phyloP scores from a whole-genome alignment of 2,329 filamentous ascomycete genomes.

The Aspergillus versicolor region DNA sequence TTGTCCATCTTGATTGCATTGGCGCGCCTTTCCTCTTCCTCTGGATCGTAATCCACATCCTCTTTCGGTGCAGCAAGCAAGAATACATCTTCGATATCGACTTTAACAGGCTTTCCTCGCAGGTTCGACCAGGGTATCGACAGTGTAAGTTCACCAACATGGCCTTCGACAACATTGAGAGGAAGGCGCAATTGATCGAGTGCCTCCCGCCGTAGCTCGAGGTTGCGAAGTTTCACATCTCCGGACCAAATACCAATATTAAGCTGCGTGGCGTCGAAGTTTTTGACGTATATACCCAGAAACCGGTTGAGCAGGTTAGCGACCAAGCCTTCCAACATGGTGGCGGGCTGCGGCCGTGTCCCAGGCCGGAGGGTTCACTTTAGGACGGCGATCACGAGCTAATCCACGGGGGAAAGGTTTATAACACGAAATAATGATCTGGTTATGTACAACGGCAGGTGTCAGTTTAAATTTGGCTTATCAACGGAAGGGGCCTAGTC shows the following conservation, averaged over 20 bases:
- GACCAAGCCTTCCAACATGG: conserved; percentile 95
- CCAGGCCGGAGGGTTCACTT: conserved; percentile 58
- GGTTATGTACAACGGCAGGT: background rate
- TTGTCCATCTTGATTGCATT: conserved; percentile 99
- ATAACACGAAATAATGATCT: conserved; percentile 10
- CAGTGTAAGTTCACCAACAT: conserved; percentile 86
- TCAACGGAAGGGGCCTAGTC: background rate
- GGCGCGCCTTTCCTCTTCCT: conserved; percentile 82
- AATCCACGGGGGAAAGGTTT: background rate
- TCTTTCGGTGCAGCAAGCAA: conserved; percentile 92
- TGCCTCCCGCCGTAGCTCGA: conserved; percentile 90
- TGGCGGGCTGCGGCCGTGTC: conserved; percentile 64
- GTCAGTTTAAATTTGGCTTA: conserved; percentile 9
- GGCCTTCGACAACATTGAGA: conserved; percentile 93
- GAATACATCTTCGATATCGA: conserved; percentile 96
- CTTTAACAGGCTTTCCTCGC: conserved; percentile 86
- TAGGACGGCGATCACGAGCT: conserved; percentile 9
- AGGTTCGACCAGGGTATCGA: conserved; percentile 98
- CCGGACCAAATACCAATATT: conserved; percentile 99
- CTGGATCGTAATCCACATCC: conserved; percentile 87
- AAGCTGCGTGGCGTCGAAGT: conserved; percentile 96
- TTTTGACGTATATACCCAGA: conserved; percentile 99
- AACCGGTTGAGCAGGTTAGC: conserved; percentile 98
- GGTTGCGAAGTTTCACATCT: conserved; percentile 90
- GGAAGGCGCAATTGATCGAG: conserved; percentile 96